Base-by-base conservation (phyloP, 1,284 basidiomycete genomes). In the Phaffia rhodozyma region DNA sequence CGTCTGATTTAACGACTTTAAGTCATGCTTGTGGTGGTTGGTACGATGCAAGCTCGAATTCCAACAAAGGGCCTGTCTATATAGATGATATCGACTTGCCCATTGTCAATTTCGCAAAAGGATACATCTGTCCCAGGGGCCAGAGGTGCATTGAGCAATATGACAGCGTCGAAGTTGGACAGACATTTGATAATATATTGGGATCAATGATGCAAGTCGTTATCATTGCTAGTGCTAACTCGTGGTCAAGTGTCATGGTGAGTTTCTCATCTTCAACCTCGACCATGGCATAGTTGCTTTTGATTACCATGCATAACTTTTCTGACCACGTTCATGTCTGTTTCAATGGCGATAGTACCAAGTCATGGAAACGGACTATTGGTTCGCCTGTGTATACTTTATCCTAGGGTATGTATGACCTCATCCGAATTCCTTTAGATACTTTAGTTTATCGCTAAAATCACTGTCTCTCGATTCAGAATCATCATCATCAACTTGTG, bases 111-210 rank as follows among this genome's bases (percentile, higher is more conserved):
- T 74, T 13, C 48, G 75, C 66, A 83, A 93, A 78, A 84, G 91
- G 79, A 0, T 94, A 83, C 71, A 84, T 91, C 25, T 94, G 91
- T 74, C 89, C 91, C 0, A 68, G 86, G 1, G 86, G 87, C 0
- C 89, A 90, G 72, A 71, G 86, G 11, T 94, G 91, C 76, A n/a
- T 56, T n/a, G 29, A 51, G 27, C 43, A 29, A n/a, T 38, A 56
- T 29, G 27, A 49, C 32, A 64, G 60, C 48, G 21, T 48, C n/a
- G 78, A 78, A 75, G 87, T 86, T 65, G 63, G 78, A 74, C 60
- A 87, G 72, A 91, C 86, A 70, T 98, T 97, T 72, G 94, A 98
- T 75, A 91, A 91, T 55, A 86, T 97, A 52, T 87, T 91, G 69
- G 82, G 81, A 65, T 81, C 92, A 0, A 82, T 85, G 0, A 77